phyloP scores from a whole-genome alignment of 129 eudicot genomes.

The Pseudognaphalium luteoalbum region DNA sequence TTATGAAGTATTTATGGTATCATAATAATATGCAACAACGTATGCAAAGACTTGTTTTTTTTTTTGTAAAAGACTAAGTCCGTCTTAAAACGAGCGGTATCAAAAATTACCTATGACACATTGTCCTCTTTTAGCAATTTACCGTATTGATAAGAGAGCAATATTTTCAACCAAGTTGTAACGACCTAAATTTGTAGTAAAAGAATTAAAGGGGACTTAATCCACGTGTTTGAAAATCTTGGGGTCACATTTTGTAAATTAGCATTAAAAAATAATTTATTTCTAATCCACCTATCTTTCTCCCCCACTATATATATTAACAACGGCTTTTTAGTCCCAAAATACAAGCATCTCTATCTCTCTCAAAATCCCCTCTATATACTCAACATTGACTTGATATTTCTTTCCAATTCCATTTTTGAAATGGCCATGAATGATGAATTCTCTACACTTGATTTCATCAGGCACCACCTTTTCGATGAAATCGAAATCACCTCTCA shows the following conservation, averaged over 20 bases:
- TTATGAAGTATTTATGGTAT: no score
- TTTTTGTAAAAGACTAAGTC: no score
- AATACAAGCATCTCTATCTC: slow-evolving; percentile 12
- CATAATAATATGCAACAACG: no score
- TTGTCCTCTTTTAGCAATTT: no score
- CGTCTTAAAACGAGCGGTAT: no score
- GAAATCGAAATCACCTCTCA: slow-evolving; percentile 27
- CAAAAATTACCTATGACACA: no score
- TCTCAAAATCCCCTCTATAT: not conserved
- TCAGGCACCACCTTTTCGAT: slow-evolving; percentile 42
- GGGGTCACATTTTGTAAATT: not conserved
- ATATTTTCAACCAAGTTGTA: no score
- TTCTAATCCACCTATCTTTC: not conserved
- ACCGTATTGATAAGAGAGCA: no score
- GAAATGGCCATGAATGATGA: slow-evolving; percentile 30
- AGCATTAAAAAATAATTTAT: not conserved
- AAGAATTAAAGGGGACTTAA: not conserved
- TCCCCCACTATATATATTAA: slow-evolving; percentile 1
- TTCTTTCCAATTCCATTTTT: not conserved
- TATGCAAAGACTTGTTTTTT: no score
- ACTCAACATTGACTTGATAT: not conserved
- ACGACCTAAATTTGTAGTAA: not conserved
- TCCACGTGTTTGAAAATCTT: not conserved
- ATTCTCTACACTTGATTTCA: slow-evolving; percentile 42
- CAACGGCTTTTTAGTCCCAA: not conserved